Evolutionary conservation across 2,329 filamentous ascomycete species (phyloP), one percentile per base, ranked within the genome.

Genomic region (Akanthomyces dipterigenus): DNA sequence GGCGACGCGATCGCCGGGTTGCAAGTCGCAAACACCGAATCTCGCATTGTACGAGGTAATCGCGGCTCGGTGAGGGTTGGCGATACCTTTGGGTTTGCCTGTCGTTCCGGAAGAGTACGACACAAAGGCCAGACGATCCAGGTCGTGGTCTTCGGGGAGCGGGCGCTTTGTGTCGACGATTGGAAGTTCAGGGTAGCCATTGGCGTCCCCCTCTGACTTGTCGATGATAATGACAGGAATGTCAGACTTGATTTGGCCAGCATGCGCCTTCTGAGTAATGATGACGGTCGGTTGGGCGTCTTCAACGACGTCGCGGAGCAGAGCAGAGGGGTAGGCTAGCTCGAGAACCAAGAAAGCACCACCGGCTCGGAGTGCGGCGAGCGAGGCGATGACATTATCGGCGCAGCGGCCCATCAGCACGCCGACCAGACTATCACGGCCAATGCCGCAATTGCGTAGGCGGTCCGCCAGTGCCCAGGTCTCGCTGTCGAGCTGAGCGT

Each of bases 311-410:
- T 92, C 89, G 56, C 88, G 83, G 64, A 93, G 77, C 54, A 93
- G 78, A 61, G 85, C 86, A 0, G 88, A 83, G 16, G 90, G 90
- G 65, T 93, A 93, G 3, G 90, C 90, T 54, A 91, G 79, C 74
- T 93, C 90, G 3, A 93, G 82, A 2, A 93, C 89, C 5, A 93
- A 79, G 70, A 92, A 93, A 1, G 90, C 90, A 59, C 90, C 90
- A 56, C 89, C 90, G 2, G 90, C 89, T 63, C 88, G 85, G 43
- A 93, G 81, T n/a, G 88, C 85, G 28, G 90, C 90, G 57, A 93
- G 78, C 69, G 88, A 91, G 18, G 89, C 86, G 72, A 93, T 86
- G 63, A 93, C 88, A 73, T 93, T 91, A 74, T 91, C 83, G 54
- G 88, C 88, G 71, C 88, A 90, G 60, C 89, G 85, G 61, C 85